Percentiles rank a stretch among this genome's conserved stretches.
These are phyloP conservation scores for Metarhizium rileyi DNA, from an alignment of 2,329 filamentous ascomycete species.

Conservation along the genomic window DNA sequence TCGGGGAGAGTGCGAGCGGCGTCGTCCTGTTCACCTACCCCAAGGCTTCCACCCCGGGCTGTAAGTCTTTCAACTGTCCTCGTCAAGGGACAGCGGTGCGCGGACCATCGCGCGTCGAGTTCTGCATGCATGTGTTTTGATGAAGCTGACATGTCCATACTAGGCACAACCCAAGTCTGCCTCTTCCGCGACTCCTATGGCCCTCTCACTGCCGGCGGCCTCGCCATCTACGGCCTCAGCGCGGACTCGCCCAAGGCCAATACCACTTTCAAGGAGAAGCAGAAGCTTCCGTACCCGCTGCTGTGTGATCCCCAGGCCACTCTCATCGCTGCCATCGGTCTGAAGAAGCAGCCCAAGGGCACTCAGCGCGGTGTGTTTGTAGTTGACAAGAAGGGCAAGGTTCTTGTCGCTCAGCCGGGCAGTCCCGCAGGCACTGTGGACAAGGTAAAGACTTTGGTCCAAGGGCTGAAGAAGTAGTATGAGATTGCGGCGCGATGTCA, in stretches of 20 bases:
- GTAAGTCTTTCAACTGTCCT: slow-evolving; percentile 44
- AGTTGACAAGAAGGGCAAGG: slow-evolving; percentile 71
- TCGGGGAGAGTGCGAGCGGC: slow-evolving; percentile 74
- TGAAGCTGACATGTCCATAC: slow-evolving; percentile 5
- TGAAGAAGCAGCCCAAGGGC: slow-evolving; percentile 75
- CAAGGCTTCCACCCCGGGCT: slow-evolving; percentile 86
- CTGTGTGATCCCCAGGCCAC: slow-evolving; percentile 70
- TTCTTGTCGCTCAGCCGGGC: slow-evolving; percentile 65
- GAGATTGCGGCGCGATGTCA: background rate
- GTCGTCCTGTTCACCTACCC: slow-evolving; percentile 95
- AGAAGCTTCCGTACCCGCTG: slow-evolving; percentile 78
- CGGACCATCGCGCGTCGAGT: no score
- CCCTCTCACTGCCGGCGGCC: slow-evolving; percentile 65
- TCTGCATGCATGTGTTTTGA: slow-evolving; percentile 6
- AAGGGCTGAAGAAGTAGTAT: slow-evolving; percentile 23
- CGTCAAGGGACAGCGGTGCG: background rate
- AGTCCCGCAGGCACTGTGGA: slow-evolving; percentile 70
- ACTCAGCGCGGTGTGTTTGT: slow-evolving; percentile 84
- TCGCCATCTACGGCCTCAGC: slow-evolving; percentile 84
- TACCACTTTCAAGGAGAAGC: slow-evolving; percentile 84
- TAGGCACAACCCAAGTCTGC: slow-evolving; percentile 88
- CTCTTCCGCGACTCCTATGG: slow-evolving; percentile 82
- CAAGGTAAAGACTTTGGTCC: slow-evolving; percentile 63
- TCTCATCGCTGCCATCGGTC: slow-evolving; percentile 76
- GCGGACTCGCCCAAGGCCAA: slow-evolving; percentile 85